Base-by-base conservation (phyloP, 2,329 filamentous ascomycete genomes). In the Fusarium sarcochroum region DNA sequence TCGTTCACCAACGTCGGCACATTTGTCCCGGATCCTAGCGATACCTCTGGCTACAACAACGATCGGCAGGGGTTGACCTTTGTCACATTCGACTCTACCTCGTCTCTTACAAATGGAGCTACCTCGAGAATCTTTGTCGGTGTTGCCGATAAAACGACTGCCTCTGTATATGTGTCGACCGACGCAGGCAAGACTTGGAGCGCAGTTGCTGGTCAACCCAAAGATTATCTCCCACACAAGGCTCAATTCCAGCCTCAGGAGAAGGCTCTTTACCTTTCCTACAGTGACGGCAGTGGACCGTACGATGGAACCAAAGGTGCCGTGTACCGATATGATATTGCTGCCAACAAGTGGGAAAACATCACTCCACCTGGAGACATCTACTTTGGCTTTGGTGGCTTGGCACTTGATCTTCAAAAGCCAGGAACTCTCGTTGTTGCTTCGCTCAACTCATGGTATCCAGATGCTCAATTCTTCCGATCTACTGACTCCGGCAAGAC, bases 111-210 rank as follows among this genome's bases (percentile, higher is more conserved):
- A 3, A 77, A 78, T 13, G 84, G 85, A 1, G 82, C 85, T 4
- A 87, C 86, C 0, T 84, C 84, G 3, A 80, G 85, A 23, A 87
- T 88, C 68, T 88, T 87, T 63, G 85, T 87, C 2, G 86, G 86
- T 35, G 83, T 81, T 1, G 85, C 85, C 3, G 85, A 87, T 68
- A 86, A 84, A 59, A 79, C 70, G 30, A 85, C 83, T 3, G 80
- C 84, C 9, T 86, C 85, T 4, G 80, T 88, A 17, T 88, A 86
- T 66, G 82, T 87, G 2, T 85, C 85, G 20, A 81, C 81, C 15
- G 82, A 88, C 57, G 86, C 84, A 2, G 86, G 86, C 6, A 76
- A 78, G 38, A 87, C 84, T 5, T 88, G 86, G 86, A 76, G 75
- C 7, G 78, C 82, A 1, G 81, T 88, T n/a, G 66, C 80, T 3